Evolutionary conservation across 768 basidiomycete species (phyloP), one percentile per base, ranked within the genome.

Genomic region (Dentipellis sp.): DNA sequence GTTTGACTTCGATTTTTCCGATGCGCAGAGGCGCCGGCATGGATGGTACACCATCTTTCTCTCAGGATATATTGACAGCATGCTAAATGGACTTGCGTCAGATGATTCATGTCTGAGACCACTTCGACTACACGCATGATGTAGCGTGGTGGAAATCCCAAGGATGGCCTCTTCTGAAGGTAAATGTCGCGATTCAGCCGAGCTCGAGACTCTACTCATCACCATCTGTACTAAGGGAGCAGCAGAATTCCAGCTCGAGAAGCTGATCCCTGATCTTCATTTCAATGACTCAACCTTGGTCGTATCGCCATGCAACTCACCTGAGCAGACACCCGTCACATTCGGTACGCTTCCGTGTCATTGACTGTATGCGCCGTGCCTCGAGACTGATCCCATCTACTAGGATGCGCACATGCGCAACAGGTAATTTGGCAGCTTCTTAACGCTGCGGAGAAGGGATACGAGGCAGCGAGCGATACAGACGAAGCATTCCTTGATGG

Each of bases 51-150:
- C 19, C 10, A 29, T 29, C 29, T 29, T 29, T 29, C 29, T 29
- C 29, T 6, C 6, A 29, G 29, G 29, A 29, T 29, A 29, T 29
- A 6, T 29, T 29, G 29, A 29, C 29, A 3, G 2, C 19, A 53
- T 50, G 50, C 57, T 36, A 40, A 34, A 34, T 21, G 17, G 16
- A 38, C 34, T 21, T 45, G 4, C 1, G 35, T 34, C 54, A 88
- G 87, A 88, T 87, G 86, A 59, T 86, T 22, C 86, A 88, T 60
- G 81, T 82, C 12, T 90, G 86, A 83, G 87, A 90, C 64, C 85
- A 89, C 63, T 88, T 86, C 62, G 87, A 89, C 60, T 78, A 82
- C 65, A 83, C 82, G 6, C 79, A 82, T 54, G 81, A 88, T 57
- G 66, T 83, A 4, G 67, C 70, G 3, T 90, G 87, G 87, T 88